Evolutionary conservation across 495 filamentous ascomycete genomes (phyloP).

Genomic region (Daldinia childiae): DNA sequence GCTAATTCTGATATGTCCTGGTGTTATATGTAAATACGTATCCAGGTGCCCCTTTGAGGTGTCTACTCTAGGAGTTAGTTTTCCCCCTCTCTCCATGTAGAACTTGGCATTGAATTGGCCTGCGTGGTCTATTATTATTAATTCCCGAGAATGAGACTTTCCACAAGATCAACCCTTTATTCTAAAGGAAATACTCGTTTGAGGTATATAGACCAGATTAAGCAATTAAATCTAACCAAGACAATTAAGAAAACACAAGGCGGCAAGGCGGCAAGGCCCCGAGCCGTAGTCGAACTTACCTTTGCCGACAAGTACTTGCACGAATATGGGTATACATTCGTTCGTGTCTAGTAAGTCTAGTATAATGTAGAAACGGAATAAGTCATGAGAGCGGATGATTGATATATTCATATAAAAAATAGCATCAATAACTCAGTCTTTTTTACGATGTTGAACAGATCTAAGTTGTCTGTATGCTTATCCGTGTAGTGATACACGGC

Average conservation of each 20-base stretch:
- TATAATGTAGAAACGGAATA: background rate
- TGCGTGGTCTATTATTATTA: background rate
- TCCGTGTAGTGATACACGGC: background rate
- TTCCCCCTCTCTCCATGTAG: background rate
- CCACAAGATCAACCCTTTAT: too few relatives aligned
- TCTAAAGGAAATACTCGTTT: too few relatives aligned
- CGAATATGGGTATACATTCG: too few relatives aligned
- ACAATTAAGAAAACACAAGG: too few relatives aligned
- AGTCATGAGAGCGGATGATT: background rate
- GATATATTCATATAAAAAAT: background rate
- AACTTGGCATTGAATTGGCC: background rate
- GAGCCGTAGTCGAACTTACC: too few relatives aligned
- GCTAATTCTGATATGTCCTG: slow-evolving; percentile 33
- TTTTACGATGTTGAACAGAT: too few relatives aligned
- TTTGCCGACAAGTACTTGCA: too few relatives aligned
- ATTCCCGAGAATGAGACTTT: background rate
- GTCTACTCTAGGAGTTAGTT: background rate
- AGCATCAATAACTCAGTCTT: background rate
- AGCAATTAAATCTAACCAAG: too few relatives aligned
- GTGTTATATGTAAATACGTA: background rate
- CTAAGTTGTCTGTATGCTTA: too few relatives aligned
- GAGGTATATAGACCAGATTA: too few relatives aligned
- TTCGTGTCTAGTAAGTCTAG: background rate
- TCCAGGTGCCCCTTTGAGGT: background rate
- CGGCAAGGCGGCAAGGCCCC: too few relatives aligned